These are phyloP conservation scores for Penicillium cataractarum DNA, from an alignment of 495 filamentous ascomycete genomes.

Conservation along the genomic window DNA sequence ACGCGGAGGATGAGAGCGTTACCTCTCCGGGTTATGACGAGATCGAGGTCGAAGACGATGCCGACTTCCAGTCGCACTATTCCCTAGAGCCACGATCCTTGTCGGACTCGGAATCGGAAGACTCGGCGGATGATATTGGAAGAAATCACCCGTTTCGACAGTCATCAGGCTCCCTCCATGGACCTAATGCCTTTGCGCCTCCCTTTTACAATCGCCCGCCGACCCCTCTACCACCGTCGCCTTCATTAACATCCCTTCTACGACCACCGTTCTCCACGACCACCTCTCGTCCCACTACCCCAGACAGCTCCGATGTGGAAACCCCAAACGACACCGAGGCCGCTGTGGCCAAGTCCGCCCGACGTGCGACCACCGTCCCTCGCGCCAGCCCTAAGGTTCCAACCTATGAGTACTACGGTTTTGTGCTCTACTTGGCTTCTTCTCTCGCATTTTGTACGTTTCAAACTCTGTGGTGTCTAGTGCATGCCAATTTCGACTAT, in stretches of 20 bases:
- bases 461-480: not conserved
- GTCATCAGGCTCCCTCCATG: constrained; percentile 47
- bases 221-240: constrained; percentile 89
- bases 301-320: constrained; percentile 87
- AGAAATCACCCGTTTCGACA: constrained; percentile 48
- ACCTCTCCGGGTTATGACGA: constrained; percentile 36
- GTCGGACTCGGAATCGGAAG: constrained; percentile 47
- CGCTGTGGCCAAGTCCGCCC: constrained; percentile 65
- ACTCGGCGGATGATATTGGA: constrained; percentile 38
- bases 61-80: constrained; percentile 53
- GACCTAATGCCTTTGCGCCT: constrained; percentile 70
- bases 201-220: constrained; percentile 89
- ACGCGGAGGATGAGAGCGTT: constrained; percentile 34
- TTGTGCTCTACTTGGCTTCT: constrained; percentile 89
- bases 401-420: constrained; percentile 99
- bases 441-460: constrained; percentile 69
- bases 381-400: constrained; percentile 90
- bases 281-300: constrained; percentile 87
- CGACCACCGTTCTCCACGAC: constrained; percentile 69
- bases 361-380: constrained; percentile 72
- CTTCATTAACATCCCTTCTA: constrained; percentile 92
- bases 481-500: not conserved
- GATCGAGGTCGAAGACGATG: constrained; percentile 45
- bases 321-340: constrained; percentile 63
- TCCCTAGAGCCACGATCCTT: constrained; percentile 44